phyloP scores from a whole-genome alignment of 164 flowering plant genomes.

The Buxus sempervirens region DNA sequence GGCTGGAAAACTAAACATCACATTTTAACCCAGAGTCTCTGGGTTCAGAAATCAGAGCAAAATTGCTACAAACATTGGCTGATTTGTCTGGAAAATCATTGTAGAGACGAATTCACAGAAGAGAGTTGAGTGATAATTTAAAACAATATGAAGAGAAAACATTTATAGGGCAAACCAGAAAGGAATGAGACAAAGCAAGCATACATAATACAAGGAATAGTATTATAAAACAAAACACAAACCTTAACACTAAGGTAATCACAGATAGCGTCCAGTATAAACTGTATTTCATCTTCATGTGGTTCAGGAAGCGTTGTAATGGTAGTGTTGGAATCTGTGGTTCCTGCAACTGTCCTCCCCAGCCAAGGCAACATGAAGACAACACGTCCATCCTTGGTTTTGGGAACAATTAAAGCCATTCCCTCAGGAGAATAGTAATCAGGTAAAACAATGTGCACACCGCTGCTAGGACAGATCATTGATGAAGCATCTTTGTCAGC shows the following conservation, averaged over 20 bases:
- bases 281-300: conserved; percentile 95
- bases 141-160: background rate
- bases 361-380: conserved; percentile 99
- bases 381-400: conserved; percentile 98
- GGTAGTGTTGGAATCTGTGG: conserved; percentile 81
- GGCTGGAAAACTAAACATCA: too few species aligned
- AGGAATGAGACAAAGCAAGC: background rate
- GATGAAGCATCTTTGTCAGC: conserved; percentile 65
- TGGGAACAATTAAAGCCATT: conserved; percentile 98
- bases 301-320: conserved; percentile 95
- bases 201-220: background rate
- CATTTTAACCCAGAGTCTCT: too few species aligned
- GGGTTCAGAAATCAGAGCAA: too few species aligned
- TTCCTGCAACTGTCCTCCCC: conserved; percentile 95
- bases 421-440: conserved; percentile 99
- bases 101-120: too few species aligned
- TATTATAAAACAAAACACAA: conserved; percentile 5
- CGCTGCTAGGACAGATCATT: conserved; percentile 96
- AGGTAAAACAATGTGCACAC: conserved; percentile 93
- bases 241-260: conserved; percentile 98
- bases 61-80: too few species aligned
- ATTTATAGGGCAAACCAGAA: background rate
- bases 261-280: conserved; percentile 86
- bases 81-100: too few species aligned
- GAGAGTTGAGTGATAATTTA: too few species aligned